Base-by-base conservation (phyloP, 345 rosid genomes). In the Physaria fendleri region DNA sequence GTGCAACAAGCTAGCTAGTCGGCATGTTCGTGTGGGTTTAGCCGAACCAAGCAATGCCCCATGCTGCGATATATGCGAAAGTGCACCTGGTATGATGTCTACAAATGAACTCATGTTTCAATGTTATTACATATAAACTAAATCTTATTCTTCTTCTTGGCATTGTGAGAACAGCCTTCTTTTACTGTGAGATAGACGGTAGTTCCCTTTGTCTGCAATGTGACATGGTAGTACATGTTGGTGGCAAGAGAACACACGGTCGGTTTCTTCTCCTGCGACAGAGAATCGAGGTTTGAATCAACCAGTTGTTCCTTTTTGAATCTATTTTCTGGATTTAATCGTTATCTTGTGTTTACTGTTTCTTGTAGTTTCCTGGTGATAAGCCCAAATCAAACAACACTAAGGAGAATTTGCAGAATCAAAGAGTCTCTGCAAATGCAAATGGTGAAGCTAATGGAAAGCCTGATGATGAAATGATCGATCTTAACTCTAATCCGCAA, bases 121-220 rank as follows among this genome's bases (percentile, higher is more conserved):
- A 28, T 58, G 24, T 11, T 29, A 40, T 52, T 1, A 27, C 16
- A 1, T 32, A 37, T 43, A 5, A 18, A 25, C 74, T 68, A 71
- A 71, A 60, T 53, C 46, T 66, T 41, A 15, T 59, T 18, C 17
- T 34, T 65, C 18, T 13, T 55, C 52, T 37, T 52, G 65, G 56
- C 11, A 6, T 53, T 54, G 62, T 72, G 60, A 52, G 24, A 18
- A 71, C 74, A 48, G 95, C 89, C 51, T 87, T 87, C 85, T 87
- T 87, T 84, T 87, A 79, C 67, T 87, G 95, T 72, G 89, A 82
- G 78, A 75, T 84, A 76, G 88, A 87, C 42, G 95, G 91, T 60
- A 87, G 76, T 72, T 87, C 95, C 20, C 87, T 87, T 40, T 87
- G 95, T 76, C 76, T 87, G 54, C 95, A 87, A 84, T 87, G 95